Base-by-base conservation (phyloP, 1,284 basidiomycete genomes). In the Heimioporus punctisporus region DNA sequence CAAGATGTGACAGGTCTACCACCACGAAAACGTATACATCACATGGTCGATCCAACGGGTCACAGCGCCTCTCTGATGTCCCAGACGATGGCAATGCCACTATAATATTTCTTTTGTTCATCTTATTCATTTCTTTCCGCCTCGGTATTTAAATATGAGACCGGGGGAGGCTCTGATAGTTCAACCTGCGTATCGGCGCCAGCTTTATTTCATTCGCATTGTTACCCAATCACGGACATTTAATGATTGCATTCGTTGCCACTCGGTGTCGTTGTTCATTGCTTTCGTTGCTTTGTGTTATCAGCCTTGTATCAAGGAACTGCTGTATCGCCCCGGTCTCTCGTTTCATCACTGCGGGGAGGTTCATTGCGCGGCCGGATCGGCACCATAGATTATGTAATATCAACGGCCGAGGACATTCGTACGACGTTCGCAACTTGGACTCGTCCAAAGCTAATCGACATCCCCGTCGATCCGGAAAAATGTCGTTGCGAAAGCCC, bases 1-100 rank as follows among this genome's bases (percentile, higher is more conserved):
- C 73, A 83, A 71, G 81, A 82, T 57, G 74, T 83, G 60, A 68
- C 79, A 56, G 71, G 73, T 46, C 64, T 84, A 47, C 83, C 83
- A 37, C 79, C 82, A 21, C 75, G 83, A 64, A 85, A 85, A 70
- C 79, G 83, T 56, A 71, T 78, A 25, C 83, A 85, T 66, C 83
- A 84, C 61, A 79, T 84, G 75, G 81, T 84, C 68, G 74, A 80
- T 64, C 67, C 69, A 27, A 59, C 57, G 26, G 54, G 79, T 77
- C 63, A 68, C 61, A 76, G 69, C 52, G 70, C 76, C 48, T 72
- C 80, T 45, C 59, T 84, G 60, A 82, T 82, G 59, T 66, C 78
- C 41, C 76, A 78, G 56, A 76, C 72, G 57, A 75, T 84, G 72
- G 64, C 70, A 72, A 57, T 72, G 67, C 71, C 72, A 60, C 58